These are phyloP conservation scores for Pyrrhoderma noxium DNA, from an alignment of 1,284 basidiomycete species.

Conservation along the genomic window DNA sequence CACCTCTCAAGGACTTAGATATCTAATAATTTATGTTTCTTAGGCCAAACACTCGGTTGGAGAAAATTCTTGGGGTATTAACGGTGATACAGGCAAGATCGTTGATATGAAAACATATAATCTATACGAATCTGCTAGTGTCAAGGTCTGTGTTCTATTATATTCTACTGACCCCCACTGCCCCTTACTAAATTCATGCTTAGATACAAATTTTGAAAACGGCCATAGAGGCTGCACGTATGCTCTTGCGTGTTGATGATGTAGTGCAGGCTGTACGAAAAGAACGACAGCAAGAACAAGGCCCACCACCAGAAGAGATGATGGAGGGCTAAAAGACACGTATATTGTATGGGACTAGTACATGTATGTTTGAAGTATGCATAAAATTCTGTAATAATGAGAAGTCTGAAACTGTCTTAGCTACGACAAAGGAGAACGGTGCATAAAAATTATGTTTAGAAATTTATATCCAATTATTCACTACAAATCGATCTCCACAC, in stretches of 20 bases:
- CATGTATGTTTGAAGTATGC: neutral
- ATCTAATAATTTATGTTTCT: neutral
- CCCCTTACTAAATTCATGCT: conserved; percentile 6
- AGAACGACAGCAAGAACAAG: conserved; percentile 46
- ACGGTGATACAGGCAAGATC: conserved; percentile 92
- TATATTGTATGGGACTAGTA: neutral
- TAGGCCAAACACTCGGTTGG: conserved; percentile 94
- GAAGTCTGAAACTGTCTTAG: too few species aligned
- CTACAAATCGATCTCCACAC: too few species aligned
- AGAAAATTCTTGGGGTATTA: conserved; percentile 86
- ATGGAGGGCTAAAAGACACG: conserved; percentile 24
- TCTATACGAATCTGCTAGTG: conserved; percentile 90
- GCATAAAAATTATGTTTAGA: too few species aligned
- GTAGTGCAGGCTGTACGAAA: conserved; percentile 82
- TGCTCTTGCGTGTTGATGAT: conserved; percentile 91
- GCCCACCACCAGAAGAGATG: conserved; percentile 49
- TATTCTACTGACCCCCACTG: neutral
- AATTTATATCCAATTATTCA: too few species aligned
- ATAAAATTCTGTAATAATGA: neutral
- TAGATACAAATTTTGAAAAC: conserved; percentile 96
- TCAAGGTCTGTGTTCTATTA: conserved; percentile 54
- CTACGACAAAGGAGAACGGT: too few species aligned
- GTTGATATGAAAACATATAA: conserved; percentile 95
- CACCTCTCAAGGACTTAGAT: conserved; percentile 1
- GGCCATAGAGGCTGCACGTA: conserved; percentile 90